Conservation (phyloP, 768 basidiomycete species). For the Hericium coralloides region DNA sequence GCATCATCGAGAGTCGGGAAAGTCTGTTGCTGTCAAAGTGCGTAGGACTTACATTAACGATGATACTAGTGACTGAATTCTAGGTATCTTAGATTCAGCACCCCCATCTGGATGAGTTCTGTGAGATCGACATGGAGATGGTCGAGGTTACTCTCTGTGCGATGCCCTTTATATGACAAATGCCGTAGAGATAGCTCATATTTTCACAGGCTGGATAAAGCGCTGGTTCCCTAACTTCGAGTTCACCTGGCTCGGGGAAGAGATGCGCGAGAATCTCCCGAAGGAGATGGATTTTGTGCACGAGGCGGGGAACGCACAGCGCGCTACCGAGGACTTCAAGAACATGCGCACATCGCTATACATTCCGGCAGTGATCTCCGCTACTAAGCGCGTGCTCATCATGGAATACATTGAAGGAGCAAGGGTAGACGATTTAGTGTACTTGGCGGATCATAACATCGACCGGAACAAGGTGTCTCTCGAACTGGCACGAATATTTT, state of each 20-base stretch:
- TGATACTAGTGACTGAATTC: conserved; percentile 6
- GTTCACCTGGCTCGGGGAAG: conserved; percentile 83
- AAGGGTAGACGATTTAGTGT: conserved; percentile 80
- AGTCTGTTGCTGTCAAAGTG: conserved; percentile 82
- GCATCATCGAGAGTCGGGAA: conserved; percentile 58
- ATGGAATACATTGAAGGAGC: conserved; percentile 95
- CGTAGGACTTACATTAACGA: conserved; percentile 4
- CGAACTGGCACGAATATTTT: conserved; percentile 86
- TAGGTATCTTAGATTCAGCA: conserved; percentile 60
- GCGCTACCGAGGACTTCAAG: conserved; percentile 61
- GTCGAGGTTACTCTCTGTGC: conserved; percentile 64
- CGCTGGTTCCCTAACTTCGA: conserved; percentile 94
- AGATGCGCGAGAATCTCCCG: conserved; percentile 88
- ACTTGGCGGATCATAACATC: conserved; percentile 72
- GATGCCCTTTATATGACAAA: conserved; percentile 8
- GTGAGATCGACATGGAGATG: conserved; percentile 83
- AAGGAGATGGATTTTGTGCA: conserved; percentile 93
- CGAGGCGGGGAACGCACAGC: conserved; percentile 81
- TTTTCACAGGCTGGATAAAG: conserved; percentile 65
- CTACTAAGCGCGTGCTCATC: conserved; percentile 76
- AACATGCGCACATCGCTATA: conserved; percentile 72
- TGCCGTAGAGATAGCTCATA: conserved; percentile 2
- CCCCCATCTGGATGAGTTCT: conserved; percentile 88
- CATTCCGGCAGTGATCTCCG: conserved; percentile 74
- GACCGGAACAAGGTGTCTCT: conserved; percentile 91